Evolutionary conservation across 2,329 filamentous ascomycete genomes (phyloP).

Genomic region (Daldinia sp.): DNA sequence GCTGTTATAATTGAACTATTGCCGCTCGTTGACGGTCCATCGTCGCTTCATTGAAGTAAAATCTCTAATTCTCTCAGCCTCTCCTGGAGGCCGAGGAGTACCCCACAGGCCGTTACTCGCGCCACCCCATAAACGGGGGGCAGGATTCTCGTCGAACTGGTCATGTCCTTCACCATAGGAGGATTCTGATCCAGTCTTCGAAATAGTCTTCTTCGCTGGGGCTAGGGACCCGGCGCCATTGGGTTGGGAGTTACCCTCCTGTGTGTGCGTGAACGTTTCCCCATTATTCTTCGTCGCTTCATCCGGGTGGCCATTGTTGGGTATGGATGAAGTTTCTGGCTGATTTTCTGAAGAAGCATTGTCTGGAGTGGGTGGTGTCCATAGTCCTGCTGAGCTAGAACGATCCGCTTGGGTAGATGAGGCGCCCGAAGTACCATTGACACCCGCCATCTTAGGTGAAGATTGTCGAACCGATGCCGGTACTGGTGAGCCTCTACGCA

Average conservation of each 20-base stretch:
- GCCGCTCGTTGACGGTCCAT: constrained; percentile 51
- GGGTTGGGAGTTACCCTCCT: constrained; percentile 13
- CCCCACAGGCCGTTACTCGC: constrained; percentile 49
- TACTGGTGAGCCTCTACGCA: constrained; percentile 50
- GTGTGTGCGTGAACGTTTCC: constrained; percentile 4
- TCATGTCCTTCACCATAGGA: constrained; percentile 47
- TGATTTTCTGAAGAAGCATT: constrained; percentile 43
- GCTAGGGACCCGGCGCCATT: neutral
- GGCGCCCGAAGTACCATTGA: constrained; percentile 48
- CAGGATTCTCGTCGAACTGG: constrained; percentile 43
- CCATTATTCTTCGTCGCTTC: constrained; percentile 42
- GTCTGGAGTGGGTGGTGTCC: constrained; percentile 60
- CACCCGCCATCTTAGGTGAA: constrained; percentile 45
- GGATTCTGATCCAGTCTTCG: constrained; percentile 14
- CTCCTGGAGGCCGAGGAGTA: constrained; percentile 46
- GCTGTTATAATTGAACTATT: constrained; percentile 13
- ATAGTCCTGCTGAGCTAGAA: constrained; percentile 61
- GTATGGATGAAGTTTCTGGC: constrained; percentile 55
- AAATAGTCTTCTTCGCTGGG: neutral
- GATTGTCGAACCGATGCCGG: constrained; percentile 45
- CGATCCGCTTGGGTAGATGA: constrained; percentile 50
- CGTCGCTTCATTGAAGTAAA: constrained; percentile 48
- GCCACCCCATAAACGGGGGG: constrained; percentile 45
- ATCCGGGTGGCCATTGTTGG: constrained; percentile 62
- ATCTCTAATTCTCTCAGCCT: constrained; percentile 49